Evolutionary conservation across 176 grass and related monocot species (phyloP).

Genomic region (Cenchrus fungigraminus): DNA sequence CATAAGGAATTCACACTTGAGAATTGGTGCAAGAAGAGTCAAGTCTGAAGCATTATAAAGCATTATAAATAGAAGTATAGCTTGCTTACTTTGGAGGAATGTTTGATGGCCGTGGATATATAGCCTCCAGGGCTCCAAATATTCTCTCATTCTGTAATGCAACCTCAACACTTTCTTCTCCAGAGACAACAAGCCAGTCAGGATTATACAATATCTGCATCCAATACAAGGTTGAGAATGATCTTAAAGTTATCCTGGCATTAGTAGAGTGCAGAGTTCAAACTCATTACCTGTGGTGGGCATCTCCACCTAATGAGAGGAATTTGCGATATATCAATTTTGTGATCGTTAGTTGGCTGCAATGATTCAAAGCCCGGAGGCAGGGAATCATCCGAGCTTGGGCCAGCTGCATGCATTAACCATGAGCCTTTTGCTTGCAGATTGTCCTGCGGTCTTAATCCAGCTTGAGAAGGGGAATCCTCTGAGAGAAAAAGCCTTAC

Average conservation of each 20-base stretch:
- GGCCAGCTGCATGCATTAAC: slow-evolving; percentile 67
- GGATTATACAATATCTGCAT: slow-evolving; percentile 69
- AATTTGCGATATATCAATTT: slow-evolving; percentile 73
- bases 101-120: slow-evolving; percentile 84
- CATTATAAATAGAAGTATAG: slow-evolving; percentile 28
- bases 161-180: slow-evolving; percentile 86
- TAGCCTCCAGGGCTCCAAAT: slow-evolving; percentile 87
- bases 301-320: slow-evolving; percentile 74
- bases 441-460: slow-evolving; percentile 80
- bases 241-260: slow-evolving; percentile 3
- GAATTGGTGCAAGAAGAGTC: not conserved
- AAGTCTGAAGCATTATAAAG: slow-evolving; percentile 18
- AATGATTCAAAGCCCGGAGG: slow-evolving; percentile 90
- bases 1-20: slow-evolving; percentile 17
- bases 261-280: not conserved
- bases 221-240: not conserved
- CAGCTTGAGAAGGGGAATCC: slow-evolving; percentile 82
- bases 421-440: slow-evolving; percentile 97
- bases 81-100: slow-evolving; percentile 88
- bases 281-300: slow-evolving; percentile 63
- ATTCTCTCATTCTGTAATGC: slow-evolving; percentile 77
- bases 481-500: slow-evolving; percentile 92
- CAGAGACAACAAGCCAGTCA: slow-evolving; percentile 75
- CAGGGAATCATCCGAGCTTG: slow-evolving; percentile 76
- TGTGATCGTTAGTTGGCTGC: slow-evolving; percentile 56